These are phyloP conservation scores for Massariosphaeria phaeospora DNA, from an alignment of 495 filamentous ascomycete genomes.

Conservation along the genomic window DNA sequence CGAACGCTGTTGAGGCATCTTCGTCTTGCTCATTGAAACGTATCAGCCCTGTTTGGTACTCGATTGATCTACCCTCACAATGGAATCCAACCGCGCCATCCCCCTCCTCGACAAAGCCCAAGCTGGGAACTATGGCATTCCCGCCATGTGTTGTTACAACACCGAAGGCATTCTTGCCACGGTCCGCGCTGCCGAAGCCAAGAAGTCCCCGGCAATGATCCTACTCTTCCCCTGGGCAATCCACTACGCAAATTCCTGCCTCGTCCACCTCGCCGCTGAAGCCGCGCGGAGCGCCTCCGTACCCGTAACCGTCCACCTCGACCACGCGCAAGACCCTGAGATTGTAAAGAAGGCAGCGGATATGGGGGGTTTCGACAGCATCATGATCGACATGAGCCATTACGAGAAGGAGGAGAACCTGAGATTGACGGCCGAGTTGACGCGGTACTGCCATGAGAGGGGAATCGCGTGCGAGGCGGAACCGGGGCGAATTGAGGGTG, in stretches of 20 bases:
- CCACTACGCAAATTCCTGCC: constrained; percentile 60
- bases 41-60: no score
- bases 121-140: constrained; percentile 15
- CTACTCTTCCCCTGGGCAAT: constrained; percentile 85
- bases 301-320: constrained; percentile 68
- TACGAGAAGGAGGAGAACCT: constrained; percentile 81
- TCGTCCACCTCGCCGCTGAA: constrained; percentile 60
- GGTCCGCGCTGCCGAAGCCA: constrained; percentile 70
- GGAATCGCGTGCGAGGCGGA: constrained; percentile 78
- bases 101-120: constrained; percentile 64
- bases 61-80: constrained; percentile 37
- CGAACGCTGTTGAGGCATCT: no score
- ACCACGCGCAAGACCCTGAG: constrained; percentile 71
- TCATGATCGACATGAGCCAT: constrained; percentile 51
- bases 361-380: constrained; percentile 65
- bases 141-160: constrained; percentile 57
- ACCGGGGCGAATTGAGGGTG: constrained; percentile 76
- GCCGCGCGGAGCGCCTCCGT: constrained; percentile 60
- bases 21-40: no score
- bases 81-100: constrained; percentile 60
- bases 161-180: constrained; percentile 76
- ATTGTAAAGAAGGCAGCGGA: constrained; percentile 64
- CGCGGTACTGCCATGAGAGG: constrained; percentile 63
- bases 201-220: constrained; percentile 70
- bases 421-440: constrained; percentile 62